Evolutionary conservation across 345 rosid species (phyloP).

Genomic region (Balakata baccata): DNA sequence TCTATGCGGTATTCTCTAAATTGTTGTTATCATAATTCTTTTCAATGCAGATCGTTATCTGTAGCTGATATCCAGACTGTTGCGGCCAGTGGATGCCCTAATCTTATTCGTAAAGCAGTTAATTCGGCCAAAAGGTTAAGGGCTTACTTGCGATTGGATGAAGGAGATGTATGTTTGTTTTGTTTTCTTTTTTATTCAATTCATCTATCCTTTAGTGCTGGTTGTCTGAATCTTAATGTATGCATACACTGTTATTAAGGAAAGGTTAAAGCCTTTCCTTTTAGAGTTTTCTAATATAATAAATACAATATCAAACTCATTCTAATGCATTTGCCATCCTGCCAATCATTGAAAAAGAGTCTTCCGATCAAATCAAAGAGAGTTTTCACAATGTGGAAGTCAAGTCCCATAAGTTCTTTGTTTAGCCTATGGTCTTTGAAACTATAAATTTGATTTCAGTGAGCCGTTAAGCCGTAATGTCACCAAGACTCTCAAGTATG

Average conservation of each 20-base stretch:
- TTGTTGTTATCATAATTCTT: background rate
- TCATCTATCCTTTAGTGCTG: background rate
- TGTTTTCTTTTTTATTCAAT: background rate
- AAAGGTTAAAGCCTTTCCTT: background rate
- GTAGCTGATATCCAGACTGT: slow-evolving; percentile 51
- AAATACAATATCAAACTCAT: no score
- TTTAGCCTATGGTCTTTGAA: no score
- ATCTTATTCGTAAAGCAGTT: slow-evolving; percentile 65
- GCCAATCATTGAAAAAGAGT: no score
- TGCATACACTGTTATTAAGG: background rate
- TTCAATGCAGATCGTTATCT: slow-evolving; percentile 58
- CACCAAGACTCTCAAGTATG: no score
- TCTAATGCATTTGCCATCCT: no score
- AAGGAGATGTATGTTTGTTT: slow-evolving; percentile 68
- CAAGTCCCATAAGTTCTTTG: no score
- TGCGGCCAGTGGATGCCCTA: slow-evolving; percentile 82
- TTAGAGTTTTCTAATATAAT: no score
- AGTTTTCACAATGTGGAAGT: no score
- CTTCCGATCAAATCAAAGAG: no score
- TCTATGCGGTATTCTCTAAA: background rate
- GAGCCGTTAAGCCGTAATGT: no score
- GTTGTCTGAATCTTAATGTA: background rate
- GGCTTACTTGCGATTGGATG: slow-evolving; percentile 54
- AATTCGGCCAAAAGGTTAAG: slow-evolving; percentile 90
- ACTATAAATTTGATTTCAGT: no score